Base-by-base conservation (phyloP, 441 rosid species). In the Heliophila coronopifolia region DNA sequence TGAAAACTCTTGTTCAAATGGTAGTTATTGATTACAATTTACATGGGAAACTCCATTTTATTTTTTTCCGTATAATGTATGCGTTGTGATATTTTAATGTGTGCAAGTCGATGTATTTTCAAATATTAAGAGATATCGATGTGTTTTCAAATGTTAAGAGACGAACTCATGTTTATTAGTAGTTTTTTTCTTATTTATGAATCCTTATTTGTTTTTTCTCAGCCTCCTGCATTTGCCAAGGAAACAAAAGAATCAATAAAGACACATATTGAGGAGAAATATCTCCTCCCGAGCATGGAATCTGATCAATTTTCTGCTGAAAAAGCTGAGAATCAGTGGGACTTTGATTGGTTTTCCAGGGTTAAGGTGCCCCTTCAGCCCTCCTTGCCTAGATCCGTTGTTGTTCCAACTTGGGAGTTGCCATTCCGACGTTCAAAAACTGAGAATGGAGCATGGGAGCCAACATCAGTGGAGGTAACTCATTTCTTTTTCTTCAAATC, bases 191-290 rank as follows among this genome's bases (percentile, higher is more conserved):
- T n/a, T n/a, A n/a, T n/a, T n/a, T n/a, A n/a, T n/a, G n/a, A n/a
- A n/a, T n/a, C n/a, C n/a, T n/a, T n/a, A n/a, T n/a, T n/a, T n/a
- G n/a, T n/a, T n/a, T n/a, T n/a, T 50, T 75, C 58, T 65, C 82
- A 92, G 98, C 98, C 98, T 11, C 98, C 98, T 50, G 95, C 97
- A 14, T 92, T 92, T 67, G 72, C 82, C 11, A 77, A 72, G 75
- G 95, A 87, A 63, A 83, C 92, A 10, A 68, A 55, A 18, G 87
- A 83, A 51, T 83, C 98, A 1, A 72, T 88, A 58, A 76, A 77
- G 77, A 77, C 79, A 44, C 83, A 85, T 67, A 76, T 88, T 59
- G 90, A 88, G 73, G 94, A 83, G 75, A 77, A 79, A 54, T 85
- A 83, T 83, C 79, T 92, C 42, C 52, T 70, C 5, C 94, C 96